Conservation (phyloP, 306 rosid species). For the Carpinus viminea region DNA sequence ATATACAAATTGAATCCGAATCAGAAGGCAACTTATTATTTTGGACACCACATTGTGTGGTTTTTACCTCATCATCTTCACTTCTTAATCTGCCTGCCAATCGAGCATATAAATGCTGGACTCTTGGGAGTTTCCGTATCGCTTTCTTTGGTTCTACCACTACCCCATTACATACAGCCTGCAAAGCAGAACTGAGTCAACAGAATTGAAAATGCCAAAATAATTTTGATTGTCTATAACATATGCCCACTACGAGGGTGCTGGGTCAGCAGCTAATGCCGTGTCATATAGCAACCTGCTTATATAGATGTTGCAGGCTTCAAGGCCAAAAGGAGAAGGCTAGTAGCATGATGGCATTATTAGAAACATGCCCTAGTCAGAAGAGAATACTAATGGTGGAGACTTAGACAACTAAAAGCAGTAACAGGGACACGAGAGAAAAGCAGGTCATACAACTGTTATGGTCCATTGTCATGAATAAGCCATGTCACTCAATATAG, state of each 20-base stretch:
- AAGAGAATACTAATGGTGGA: not conserved
- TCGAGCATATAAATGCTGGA: conserved; percentile 85
- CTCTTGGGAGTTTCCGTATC: conserved; percentile 75
- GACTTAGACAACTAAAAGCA: not conserved
- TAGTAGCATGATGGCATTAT: not conserved
- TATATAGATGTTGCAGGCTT: not conserved
- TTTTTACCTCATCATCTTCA: conserved; percentile 88
- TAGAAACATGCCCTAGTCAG: not conserved
- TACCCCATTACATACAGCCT: conserved; percentile 74
- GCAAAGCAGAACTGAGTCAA: conserved; percentile 21
- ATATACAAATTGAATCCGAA: not conserved
- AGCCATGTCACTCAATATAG: not conserved
- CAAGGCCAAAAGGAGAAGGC: not conserved
- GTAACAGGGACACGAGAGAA: not conserved
- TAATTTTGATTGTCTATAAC: not conserved
- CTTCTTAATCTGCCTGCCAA: conserved; percentile 64
- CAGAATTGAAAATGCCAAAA: conserved; percentile 6
- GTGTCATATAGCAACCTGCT: not conserved
- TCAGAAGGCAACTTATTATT: conserved; percentile 9
- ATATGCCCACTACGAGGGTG: not conserved
- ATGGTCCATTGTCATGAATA: not conserved
- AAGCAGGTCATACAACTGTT: not conserved
- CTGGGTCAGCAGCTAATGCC: conserved; percentile 1
- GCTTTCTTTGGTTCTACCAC: conserved; percentile 69
- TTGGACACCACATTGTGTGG: conserved; percentile 4